phyloP scores from a whole-genome alignment of 176 grass and related monocot species.

The Luzula sylvatica region DNA sequence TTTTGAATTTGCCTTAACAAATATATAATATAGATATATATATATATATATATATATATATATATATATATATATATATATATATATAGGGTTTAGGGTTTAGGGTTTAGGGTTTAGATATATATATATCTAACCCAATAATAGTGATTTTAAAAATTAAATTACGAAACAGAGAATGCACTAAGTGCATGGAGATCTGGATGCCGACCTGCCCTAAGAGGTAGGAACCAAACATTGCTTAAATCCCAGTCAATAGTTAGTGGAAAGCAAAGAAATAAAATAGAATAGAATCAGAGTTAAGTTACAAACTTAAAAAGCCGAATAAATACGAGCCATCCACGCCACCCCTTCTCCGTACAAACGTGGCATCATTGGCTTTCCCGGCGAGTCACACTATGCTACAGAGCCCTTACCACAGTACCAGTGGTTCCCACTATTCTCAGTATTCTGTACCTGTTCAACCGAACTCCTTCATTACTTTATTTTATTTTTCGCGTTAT shows the following conservation, averaged over 20 bases:
- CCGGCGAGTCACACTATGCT: slow-evolving; percentile 1
- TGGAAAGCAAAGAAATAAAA: too few relatives aligned
- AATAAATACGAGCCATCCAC: not conserved
- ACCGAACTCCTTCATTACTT: not conserved
- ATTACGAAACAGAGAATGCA: not conserved
- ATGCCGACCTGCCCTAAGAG: not conserved
- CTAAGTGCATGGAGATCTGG: not conserved
- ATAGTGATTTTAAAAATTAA: too few relatives aligned
- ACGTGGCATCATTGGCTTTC: slow-evolving; percentile 4
- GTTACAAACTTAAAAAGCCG: too few relatives aligned
- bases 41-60: too few relatives aligned
- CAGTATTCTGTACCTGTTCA: not conserved
- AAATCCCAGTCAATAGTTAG: too few relatives aligned
- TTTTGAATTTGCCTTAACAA: too few relatives aligned
- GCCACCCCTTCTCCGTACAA: not conserved
- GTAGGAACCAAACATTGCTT: slow-evolving; percentile 5
- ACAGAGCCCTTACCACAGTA: not conserved
- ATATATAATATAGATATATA: too few relatives aligned
- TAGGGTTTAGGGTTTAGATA: too few relatives aligned
- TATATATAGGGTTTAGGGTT: too few relatives aligned
- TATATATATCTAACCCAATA: too few relatives aligned
- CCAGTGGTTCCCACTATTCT: not conserved
- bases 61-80: too few relatives aligned
- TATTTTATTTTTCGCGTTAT: too few relatives aligned
- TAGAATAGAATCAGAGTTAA: not conserved